phyloP scores from a whole-genome alignment of 1,139 yeast genomes.

The Yamadazyma trypodendri region DNA sequence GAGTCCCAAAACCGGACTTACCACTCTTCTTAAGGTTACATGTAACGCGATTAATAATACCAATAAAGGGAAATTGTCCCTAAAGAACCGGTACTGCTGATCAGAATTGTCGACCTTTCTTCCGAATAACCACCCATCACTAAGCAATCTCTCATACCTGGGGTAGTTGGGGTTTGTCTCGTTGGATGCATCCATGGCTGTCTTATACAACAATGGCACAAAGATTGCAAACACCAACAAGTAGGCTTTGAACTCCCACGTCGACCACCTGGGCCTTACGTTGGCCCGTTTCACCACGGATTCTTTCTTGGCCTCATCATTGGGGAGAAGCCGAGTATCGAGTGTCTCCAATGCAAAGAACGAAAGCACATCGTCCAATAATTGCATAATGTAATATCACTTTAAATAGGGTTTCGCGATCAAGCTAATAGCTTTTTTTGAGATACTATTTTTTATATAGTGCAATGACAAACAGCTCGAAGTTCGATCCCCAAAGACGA shows the following conservation, averaged over 20 bases:
- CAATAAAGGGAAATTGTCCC: constrained; percentile 72
- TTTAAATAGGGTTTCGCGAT: neutral
- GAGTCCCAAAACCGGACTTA: constrained; percentile 19
- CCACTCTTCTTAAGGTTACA: constrained; percentile 42
- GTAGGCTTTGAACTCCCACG: constrained; percentile 72
- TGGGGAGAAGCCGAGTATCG: constrained; percentile 69
- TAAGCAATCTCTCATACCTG: constrained; percentile 57
- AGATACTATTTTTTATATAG: neutral
- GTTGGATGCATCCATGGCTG: constrained; percentile 80
- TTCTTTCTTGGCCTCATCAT: constrained; percentile 44
- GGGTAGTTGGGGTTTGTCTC: constrained; percentile 77
- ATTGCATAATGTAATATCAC: constrained; percentile 11
- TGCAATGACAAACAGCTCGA: neutral
- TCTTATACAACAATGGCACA: constrained; percentile 79
- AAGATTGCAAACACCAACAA: constrained; percentile 58
- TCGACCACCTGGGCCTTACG: constrained; percentile 63
- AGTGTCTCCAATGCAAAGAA: constrained; percentile 75
- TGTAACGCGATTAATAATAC: constrained; percentile 56
- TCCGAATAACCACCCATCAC: constrained; percentile 76
- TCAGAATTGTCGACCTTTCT: constrained; percentile 89
- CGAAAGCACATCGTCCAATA: constrained; percentile 22
- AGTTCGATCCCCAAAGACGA: constrained; percentile 39
- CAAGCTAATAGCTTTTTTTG: neutral
- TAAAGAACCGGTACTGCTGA: constrained; percentile 80
- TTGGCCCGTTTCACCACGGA: constrained; percentile 44